Base-by-base conservation (phyloP, 1,284 basidiomycete genomes). In the Gomphus sp. region DNA sequence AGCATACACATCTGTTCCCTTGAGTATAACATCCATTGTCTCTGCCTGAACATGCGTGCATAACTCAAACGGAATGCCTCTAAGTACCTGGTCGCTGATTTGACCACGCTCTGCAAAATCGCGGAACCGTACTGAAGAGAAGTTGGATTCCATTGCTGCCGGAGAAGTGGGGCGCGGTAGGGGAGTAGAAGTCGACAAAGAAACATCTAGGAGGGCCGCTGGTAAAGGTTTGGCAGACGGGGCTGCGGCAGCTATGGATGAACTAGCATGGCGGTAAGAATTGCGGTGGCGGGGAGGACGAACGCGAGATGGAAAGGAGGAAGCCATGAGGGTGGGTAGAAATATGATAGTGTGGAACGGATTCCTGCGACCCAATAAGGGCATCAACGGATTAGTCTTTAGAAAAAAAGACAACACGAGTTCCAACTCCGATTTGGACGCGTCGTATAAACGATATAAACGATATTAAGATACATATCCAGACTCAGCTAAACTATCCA, bases 61-160 rank as follows among this genome's bases (percentile, higher is more conserved):
- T 12, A 49, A 57, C 47, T 57, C 55, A n/a, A 57, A 57, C 31
- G 55, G 55, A 37, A 57, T 50, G 31, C 54, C 54, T 11, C n/a
- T 34, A 16, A 39, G 34, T 12, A 50, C 47, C 10, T n/a, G 44
- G 4, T 34, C 34, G 36, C 45, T 50, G 55, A 49, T 48, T 28
- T 49, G 16, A 12, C 55, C 45, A 12, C 48, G 44, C 18, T 16
- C 34, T 18, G 47, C 55, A 50, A 43, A 57, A 33, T 57, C 55
- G 10, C 33, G 25, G 28, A 57, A 57, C 3, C 55, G 55, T 9
- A 57, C 55, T 10, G 44, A 33, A 12, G 55, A 57, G 12, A 57
- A 49, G 33, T 57, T 45, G 11, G 43, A 31, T 8, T 43, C 54
- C 39, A 44, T 28, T 16, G 54, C 54, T 3, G 16, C 31, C 12